Evolutionary conservation across 441 rosid genomes (phyloP).

Genomic region (Populus trichocarpa): DNA sequence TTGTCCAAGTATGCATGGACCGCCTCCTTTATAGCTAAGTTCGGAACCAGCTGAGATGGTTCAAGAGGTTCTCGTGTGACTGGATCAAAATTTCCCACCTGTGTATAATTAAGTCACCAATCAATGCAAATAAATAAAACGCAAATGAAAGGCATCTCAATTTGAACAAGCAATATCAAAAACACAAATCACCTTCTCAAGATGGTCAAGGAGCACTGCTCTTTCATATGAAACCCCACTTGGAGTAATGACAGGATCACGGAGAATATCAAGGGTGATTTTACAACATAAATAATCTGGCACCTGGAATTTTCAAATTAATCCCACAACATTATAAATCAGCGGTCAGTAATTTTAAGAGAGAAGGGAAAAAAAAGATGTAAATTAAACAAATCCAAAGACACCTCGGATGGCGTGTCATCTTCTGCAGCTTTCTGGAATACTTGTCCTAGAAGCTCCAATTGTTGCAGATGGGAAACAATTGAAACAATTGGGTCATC

Average conservation of each 20-base stretch:
- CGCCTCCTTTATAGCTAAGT: constrained; percentile 85
- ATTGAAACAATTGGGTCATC: constrained; percentile 32
- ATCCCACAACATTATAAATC: constrained; percentile 1
- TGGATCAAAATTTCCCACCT: constrained; percentile 96
- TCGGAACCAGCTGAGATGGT: constrained; percentile 55
- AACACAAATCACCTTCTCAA: constrained; percentile 49
- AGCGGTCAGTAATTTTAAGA: background rate
- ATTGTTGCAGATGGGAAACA: constrained; percentile 33
- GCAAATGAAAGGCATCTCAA: background rate
- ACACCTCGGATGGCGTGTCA: constrained; percentile 67
- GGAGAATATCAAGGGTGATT: constrained; percentile 80
- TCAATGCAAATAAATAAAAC: background rate
- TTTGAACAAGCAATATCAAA: background rate
- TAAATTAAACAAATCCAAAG: background rate
- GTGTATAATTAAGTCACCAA: background rate
- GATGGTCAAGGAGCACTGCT: constrained; percentile 81
- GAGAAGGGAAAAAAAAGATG: background rate
- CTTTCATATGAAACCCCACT: constrained; percentile 89
- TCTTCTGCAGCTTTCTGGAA: constrained; percentile 66
- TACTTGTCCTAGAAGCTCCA: constrained; percentile 50
- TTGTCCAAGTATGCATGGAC: constrained; percentile 67
- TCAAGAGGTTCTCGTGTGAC: constrained; percentile 59
- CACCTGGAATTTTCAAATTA: constrained; percentile 44
- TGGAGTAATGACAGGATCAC: constrained; percentile 92
- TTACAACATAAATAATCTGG: constrained; percentile 90